Evolutionary conservation across 495 filamentous ascomycete species (phyloP), one percentile per base, ranked within the genome.

Genomic region (Jackrogersella minutella): DNA sequence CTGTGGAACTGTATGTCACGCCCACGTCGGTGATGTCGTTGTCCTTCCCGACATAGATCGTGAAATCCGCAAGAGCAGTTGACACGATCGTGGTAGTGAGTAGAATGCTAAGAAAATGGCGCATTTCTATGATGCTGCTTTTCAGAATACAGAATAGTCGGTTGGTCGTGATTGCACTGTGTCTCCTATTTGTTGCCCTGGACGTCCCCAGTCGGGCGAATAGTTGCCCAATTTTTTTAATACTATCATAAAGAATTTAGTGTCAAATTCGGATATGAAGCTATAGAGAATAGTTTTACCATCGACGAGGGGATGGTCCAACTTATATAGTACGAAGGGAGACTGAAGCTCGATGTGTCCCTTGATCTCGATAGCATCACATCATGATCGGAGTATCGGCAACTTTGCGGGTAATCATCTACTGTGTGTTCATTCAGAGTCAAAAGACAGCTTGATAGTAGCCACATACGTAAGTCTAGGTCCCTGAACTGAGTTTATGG

Each of bases 11-110:
- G 36, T 43, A 69, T 2, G 55, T 57, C 6, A 60, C 54, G n/a
- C 66, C 66, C 2, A 64, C 66, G 13, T 69, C 66, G 3, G 66
- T 64, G 13, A 69, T 69, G 11, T 69, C 66, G 49, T 64, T 64
- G 7, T 24, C 28, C 50, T 64, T 69, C 3, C 59, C 66, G 22
- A 69, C 33, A 26, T 69, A 69, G 3, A 69, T 39, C 1, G 59
- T 60, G 28, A 69, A 69, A 33, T 64, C 50, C 3, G 59, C 54
- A 9, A 55, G 19, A 28, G 22, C 36, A 16, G 16, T 28, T 7
- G 60, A 22, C 14, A 17, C 34, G 10, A 22, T 33, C 0, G 34
- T 13, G 36, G 47, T 21, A 2, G 26, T 5, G 46, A 60, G 33
- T 11, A 64, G n/a, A 8, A 21, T 7, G 1, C 5, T 39, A 9